A percentile compares a stretch with the other conserved stretches of the same genome.
Conservation (phyloP, 495 filamentous ascomycete genomes). For the Aspergillus biplanus region DNA sequence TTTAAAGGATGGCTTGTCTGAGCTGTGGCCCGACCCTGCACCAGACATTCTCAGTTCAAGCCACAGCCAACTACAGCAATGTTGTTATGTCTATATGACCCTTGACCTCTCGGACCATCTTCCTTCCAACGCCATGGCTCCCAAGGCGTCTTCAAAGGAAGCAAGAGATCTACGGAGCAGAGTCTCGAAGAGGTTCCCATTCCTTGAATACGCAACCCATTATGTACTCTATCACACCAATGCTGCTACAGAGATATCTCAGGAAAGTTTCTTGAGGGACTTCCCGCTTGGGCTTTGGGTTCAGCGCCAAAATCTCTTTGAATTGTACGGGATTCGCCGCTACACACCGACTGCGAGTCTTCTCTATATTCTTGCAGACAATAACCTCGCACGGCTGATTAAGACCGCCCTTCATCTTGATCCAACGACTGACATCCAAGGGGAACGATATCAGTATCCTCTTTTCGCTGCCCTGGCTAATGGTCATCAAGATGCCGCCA, state of each 20-base stretch:
- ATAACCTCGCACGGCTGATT: slow-evolving; percentile 9
- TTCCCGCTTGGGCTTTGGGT: slow-evolving; percentile 44
- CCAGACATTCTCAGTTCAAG: slow-evolving; percentile 26
- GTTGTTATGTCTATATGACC: slow-evolving; percentile 34
- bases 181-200: slow-evolving; percentile 27
- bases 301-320: slow-evolving; percentile 39
- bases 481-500: neutral
- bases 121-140: neutral
- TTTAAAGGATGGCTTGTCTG: slow-evolving; percentile 37
- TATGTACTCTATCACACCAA: slow-evolving; percentile 51
- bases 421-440: neutral
- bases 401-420: neutral
- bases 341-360: slow-evolving; percentile 39
- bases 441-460: neutral
- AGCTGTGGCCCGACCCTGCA: slow-evolving; percentile 33
- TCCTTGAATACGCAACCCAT: slow-evolving; percentile 49
- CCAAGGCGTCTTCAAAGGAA: neutral
- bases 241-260: slow-evolving; percentile 35
- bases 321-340: slow-evolving; percentile 33
- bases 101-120: slow-evolving; percentile 9
- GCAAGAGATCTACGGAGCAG: neutral
- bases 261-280: slow-evolving; percentile 42
- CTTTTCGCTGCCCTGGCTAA: neutral
- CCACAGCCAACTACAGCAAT: slow-evolving; percentile 40
- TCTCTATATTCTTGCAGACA: slow-evolving; percentile 52